Conservation (phyloP, 345 rosid genomes). For the Atalantia buxifolia region DNA sequence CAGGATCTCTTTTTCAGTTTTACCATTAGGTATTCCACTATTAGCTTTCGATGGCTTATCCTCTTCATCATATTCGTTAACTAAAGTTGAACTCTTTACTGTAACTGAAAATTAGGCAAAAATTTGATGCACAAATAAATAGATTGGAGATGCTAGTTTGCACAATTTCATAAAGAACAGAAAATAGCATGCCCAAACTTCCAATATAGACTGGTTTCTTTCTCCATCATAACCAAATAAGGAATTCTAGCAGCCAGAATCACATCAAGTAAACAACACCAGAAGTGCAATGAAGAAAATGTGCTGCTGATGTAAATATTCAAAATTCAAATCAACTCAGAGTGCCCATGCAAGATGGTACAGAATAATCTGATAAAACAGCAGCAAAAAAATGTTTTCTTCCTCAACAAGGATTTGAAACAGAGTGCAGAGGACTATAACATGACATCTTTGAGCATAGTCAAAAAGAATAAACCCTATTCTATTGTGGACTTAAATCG, state of each 20-base stretch:
- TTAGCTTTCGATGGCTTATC: slow-evolving; percentile 44
- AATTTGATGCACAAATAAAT: not conserved
- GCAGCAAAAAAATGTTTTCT: not conserved
- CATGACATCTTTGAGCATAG: not conserved
- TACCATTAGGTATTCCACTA: slow-evolving; percentile 33
- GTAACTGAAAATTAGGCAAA: slow-evolving; percentile 11
- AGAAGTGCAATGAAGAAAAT: not conserved
- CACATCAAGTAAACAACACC: not conserved
- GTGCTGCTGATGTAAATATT: not conserved
- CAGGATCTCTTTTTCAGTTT: slow-evolving; percentile 45
- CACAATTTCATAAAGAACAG: not conserved
- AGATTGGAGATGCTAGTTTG: not conserved
- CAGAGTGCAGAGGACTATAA: not conserved
- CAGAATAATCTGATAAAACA: not conserved
- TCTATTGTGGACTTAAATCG: not conserved
- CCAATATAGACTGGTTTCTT: not conserved
- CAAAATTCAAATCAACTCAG: not conserved
- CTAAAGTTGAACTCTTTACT: slow-evolving; percentile 54
- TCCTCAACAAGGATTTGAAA: slow-evolving; percentile 1
- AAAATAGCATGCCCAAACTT: not conserved
- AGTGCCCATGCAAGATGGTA: not conserved
- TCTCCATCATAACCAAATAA: not conserved
- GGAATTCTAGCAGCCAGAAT: slow-evolving; percentile 6
- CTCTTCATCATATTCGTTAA: slow-evolving; percentile 59
- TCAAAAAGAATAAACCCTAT: not conserved